These are phyloP conservation scores for Arabidopsis lyrata DNA, from an alignment of 441 rosid genomes.

Conservation along the genomic window DNA sequence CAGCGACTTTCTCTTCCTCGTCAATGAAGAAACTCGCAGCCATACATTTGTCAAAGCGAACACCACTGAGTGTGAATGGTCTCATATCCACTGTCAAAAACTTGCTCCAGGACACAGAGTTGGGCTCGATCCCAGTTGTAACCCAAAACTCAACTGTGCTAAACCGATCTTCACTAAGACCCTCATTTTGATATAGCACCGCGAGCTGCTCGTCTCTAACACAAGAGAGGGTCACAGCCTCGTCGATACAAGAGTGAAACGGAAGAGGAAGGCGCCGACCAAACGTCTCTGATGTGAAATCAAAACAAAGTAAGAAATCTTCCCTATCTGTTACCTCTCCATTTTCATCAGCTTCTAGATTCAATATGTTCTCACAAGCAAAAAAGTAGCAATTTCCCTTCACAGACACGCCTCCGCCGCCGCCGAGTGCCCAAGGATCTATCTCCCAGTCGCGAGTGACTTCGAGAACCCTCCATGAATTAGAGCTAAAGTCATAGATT, in stretches of 20 bases:
- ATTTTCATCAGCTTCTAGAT: neutral
- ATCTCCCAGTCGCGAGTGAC: too few species aligned
- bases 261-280: neutral
- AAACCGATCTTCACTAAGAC: too few species aligned
- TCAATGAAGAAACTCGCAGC: neutral
- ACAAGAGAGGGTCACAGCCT: neutral
- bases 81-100: neutral
- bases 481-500: too few species aligned
- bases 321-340: neutral
- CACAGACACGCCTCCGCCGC: too few species aligned
- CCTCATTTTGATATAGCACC: neutral
- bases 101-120: neutral
- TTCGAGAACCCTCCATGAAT: too few species aligned
- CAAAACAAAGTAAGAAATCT: neutral
- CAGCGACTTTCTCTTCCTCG: neutral
- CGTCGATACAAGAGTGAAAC: neutral
- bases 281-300: neutral
- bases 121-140: neutral
- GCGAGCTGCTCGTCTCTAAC: neutral
- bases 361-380: too few species aligned
- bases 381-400: too few species aligned
- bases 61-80: neutral
- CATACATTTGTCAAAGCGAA: neutral
- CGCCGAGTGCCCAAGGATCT: too few species aligned
- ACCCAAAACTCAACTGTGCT: neutral